These are phyloP conservation scores for Yamadazyma spencermartinsiae DNA, from an alignment of 1,139 yeast genomes.

Conservation along the genomic window DNA sequence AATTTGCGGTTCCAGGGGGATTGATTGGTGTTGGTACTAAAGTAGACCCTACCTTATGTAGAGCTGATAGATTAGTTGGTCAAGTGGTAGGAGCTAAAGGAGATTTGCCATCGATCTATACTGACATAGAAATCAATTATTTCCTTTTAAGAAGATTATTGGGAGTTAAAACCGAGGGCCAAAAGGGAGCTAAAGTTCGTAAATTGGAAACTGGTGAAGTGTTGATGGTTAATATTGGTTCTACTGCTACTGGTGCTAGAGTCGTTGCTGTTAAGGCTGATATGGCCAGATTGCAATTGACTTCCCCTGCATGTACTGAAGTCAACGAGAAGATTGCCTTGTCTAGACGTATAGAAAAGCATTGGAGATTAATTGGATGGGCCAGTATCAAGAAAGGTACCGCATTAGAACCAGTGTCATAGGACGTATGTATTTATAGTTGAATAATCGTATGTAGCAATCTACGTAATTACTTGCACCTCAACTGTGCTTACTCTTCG, in stretches of 20 bases:
- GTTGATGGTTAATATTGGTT: constrained; percentile 98
- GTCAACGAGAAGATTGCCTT: constrained; percentile 97
- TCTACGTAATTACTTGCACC: neutral
- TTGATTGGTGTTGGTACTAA: constrained; percentile 99
- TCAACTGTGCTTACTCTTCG: neutral
- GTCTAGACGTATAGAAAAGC: constrained; percentile 98
- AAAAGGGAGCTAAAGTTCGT: constrained; percentile 90
- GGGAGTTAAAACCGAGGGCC: constrained; percentile 98
- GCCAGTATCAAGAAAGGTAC: constrained; percentile 97
- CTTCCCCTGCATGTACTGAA: constrained; percentile 99
- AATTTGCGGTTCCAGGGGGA: constrained; percentile 99
- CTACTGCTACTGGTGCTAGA: constrained; percentile 99
- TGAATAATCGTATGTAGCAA: too few relatives aligned
- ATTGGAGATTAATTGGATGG: constrained; percentile 99
- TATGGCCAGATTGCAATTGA: constrained; percentile 96
- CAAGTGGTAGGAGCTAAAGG: constrained; percentile 99
- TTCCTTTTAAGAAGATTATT: constrained; percentile 93
- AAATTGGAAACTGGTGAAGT: constrained; percentile 94
- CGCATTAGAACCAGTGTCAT: constrained; percentile 68
- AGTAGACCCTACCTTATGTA: constrained; percentile 94
- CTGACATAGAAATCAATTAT: constrained; percentile 96
- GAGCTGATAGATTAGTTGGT: constrained; percentile 99
- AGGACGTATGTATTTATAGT: constrained; percentile 21
- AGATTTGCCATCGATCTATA: constrained; percentile 90
- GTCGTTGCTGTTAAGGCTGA: constrained; percentile 98